These are phyloP conservation scores for Multifurca ochricompacta DNA, from an alignment of 768 basidiomycete species.

Conservation along the genomic window DNA sequence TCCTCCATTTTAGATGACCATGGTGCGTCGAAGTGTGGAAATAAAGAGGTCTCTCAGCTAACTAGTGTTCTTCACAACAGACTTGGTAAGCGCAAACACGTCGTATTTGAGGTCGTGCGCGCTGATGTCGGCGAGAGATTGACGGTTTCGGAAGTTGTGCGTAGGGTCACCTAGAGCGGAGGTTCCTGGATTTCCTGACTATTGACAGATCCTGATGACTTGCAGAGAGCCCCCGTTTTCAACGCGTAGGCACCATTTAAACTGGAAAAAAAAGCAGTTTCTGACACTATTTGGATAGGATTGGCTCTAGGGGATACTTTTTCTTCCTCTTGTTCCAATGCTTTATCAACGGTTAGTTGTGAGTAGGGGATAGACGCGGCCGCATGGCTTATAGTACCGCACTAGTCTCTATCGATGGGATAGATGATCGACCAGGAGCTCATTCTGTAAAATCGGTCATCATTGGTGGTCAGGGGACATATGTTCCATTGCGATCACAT, in stretches of 20 bases:
- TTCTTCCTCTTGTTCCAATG: slow-evolving; percentile 93
- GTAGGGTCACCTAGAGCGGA: slow-evolving; percentile 24
- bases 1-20: slow-evolving; percentile 56
- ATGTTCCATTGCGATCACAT: slow-evolving; percentile 72
- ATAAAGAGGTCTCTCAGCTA: neutral
- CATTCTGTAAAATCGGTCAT: slow-evolving; percentile 69
- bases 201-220: slow-evolving; percentile 65
- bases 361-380: slow-evolving; percentile 1
- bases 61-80: neutral
- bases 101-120: neutral
- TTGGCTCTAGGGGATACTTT: slow-evolving; percentile 83
- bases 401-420: slow-evolving; percentile 66
- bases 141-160: slow-evolving; percentile 80
- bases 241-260: slow-evolving; percentile 38
- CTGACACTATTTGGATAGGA: slow-evolving; percentile 33
- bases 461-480: slow-evolving; percentile 70
- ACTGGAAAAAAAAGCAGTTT: neutral
- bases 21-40: slow-evolving; percentile 37
- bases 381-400: slow-evolving; percentile 1
- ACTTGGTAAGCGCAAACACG: slow-evolving; percentile 7
- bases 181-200: slow-evolving; percentile 5
- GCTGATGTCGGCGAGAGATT: slow-evolving; percentile 37
- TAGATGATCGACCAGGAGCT: slow-evolving; percentile 47
- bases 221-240: slow-evolving; percentile 69
- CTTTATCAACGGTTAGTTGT: slow-evolving; percentile 71